Evolutionary conservation across 139 green algal species (phyloP).

Genomic region (Auxenochlorella pyrenoidosa): DNA sequence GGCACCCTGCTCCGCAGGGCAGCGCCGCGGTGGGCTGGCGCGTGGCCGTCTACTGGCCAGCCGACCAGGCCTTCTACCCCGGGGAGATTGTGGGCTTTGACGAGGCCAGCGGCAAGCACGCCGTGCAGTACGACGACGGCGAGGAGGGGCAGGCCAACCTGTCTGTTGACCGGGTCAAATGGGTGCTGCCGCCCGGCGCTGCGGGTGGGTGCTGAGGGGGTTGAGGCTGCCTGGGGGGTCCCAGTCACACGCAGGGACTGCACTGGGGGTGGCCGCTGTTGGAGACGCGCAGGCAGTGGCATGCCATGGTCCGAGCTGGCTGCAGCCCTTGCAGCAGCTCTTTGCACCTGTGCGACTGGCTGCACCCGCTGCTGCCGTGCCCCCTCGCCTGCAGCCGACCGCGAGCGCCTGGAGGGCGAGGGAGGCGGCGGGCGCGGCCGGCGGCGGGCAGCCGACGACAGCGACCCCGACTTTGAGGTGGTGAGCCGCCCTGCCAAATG

Average conservation of each 20-base stretch:
- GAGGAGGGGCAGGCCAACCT: conserved; percentile 53
- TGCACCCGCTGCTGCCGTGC: not conserved
- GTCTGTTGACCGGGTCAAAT: conserved; percentile 65
- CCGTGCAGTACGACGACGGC: conserved; percentile 71
- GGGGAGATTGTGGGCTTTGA: conserved; percentile 63
- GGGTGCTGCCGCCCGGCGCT: conserved; percentile 62
- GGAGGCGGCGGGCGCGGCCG: conserved; percentile 10
- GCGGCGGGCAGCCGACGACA: conserved; percentile 30
- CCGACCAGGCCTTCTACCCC: conserved; percentile 62
- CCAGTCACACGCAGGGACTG: not conserved
- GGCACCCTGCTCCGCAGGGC: conserved; percentile 1
- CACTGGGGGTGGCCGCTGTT: no score
- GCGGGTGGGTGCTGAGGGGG: not conserved
- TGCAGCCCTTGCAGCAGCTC: not conserved
- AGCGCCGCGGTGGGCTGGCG: conserved; percentile 71
- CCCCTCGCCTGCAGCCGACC: not conserved
- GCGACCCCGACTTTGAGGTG: conserved; percentile 45
- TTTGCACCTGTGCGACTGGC: not conserved
- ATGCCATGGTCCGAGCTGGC: not conserved
- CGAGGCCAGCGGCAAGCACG: conserved; percentile 52
- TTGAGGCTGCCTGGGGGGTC: not conserved
- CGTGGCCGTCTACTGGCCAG: conserved; percentile 71
- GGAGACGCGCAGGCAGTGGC: not conserved
- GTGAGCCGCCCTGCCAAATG: not conserved
- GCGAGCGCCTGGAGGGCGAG: conserved; percentile 8